phyloP scores from a whole-genome alignment of 2,329 filamentous ascomycete species.

The Pseudocercospora pini-densiflorae region DNA sequence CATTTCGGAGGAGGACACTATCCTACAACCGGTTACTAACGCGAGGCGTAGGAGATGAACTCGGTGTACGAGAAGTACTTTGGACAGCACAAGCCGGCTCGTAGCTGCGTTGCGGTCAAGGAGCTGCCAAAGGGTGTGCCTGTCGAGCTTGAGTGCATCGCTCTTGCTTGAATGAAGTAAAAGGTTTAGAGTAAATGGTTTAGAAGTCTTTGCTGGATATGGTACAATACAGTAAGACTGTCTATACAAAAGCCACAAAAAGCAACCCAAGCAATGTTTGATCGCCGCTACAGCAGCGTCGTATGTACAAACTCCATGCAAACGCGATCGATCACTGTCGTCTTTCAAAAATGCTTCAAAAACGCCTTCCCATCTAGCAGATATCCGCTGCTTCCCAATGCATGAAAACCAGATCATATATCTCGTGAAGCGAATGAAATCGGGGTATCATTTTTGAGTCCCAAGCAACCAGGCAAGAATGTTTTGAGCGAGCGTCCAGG shows the following conservation, averaged over 20 bases:
- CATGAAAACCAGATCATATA: background rate
- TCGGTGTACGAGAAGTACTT: constrained; percentile 83
- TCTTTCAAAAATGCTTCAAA: background rate
- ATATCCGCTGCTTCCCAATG: background rate
- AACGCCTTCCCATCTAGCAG: background rate
- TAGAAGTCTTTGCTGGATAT: constrained; percentile 5
- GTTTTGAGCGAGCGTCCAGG: constrained; percentile 2
- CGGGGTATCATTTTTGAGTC: background rate
- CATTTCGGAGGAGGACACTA: background rate
- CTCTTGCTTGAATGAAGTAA: constrained; percentile 46
- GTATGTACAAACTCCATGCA: constrained; percentile 3
- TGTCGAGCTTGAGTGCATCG: constrained; percentile 90
- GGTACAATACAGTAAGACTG: constrained; percentile 6
- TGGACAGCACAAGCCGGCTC: constrained; percentile 74
- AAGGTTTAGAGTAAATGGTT: background rate
- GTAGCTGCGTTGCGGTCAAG: constrained; percentile 89
- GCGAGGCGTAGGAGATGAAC: constrained; percentile 57
- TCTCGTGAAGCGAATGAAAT: constrained; percentile 9
- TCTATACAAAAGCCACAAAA: constrained; percentile 1
- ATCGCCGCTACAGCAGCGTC: background rate
- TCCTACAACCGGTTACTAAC: background rate
- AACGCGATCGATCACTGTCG: background rate
- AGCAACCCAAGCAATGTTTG: background rate
- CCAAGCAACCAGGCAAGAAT: background rate
- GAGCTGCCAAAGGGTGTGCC: constrained; percentile 83